Percentiles rank a stretch among this genome's conserved stretches.
Evolutionary conservation across 1,284 basidiomycete species (phyloP).

Genomic region (Ganoderma lucidum): DNA sequence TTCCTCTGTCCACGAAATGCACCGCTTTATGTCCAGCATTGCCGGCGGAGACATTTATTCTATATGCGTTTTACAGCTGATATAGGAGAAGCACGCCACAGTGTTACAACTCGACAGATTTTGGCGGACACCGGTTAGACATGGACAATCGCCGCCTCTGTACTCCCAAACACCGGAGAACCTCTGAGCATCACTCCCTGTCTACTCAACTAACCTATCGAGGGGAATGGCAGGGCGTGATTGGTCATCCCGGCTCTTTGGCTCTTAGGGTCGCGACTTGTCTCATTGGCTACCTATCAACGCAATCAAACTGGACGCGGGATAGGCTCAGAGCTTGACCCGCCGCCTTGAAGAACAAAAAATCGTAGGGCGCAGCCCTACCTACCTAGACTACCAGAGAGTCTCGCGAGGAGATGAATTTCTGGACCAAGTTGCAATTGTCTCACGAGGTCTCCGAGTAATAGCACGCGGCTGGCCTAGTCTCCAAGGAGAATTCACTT

Average conservation of each 20-base stretch:
- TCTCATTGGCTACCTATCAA: not conserved
- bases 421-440: no score
- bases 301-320: not conserved
- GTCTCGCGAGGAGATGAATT: no score
- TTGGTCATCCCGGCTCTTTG: not conserved
- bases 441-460: no score
- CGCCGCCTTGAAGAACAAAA: not conserved
- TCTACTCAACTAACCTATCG: not conserved
- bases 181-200: not conserved
- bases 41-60: not conserved
- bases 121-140: not conserved
- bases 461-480: no score
- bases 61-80: not conserved
- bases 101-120: not conserved
- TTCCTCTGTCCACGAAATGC: not conserved
- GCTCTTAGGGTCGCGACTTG: not conserved
- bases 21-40: constrained; percentile 1
- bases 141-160: not conserved
- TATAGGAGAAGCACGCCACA: not conserved
- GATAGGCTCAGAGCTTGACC: not conserved
- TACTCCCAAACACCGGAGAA: not conserved
- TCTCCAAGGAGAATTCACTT: no score
- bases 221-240: not conserved
- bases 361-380: not conserved
- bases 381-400: no score